A percentile compares a stretch with the other conserved stretches of the same genome.
Evolutionary conservation across 345 rosid genomes (phyloP).

Genomic region (Pugionium cornutum): DNA sequence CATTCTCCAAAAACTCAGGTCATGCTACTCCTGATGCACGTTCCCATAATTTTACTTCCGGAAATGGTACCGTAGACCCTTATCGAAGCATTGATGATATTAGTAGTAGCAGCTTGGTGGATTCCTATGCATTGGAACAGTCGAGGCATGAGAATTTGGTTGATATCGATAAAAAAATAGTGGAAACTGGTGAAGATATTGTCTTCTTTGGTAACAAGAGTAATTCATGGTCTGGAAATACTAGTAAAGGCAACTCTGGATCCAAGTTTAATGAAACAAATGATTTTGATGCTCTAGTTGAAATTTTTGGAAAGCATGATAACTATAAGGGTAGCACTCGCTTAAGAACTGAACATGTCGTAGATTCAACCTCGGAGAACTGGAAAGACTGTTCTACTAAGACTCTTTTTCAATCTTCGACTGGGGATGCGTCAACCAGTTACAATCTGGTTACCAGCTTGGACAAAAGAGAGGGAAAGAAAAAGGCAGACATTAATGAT

Average conservation of each 20-base stretch:
- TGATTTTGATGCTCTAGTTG: conserved; percentile 51
- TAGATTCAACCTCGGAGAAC: conserved; percentile 49
- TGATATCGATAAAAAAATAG: conserved; percentile 47
- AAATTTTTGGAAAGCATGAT: conserved; percentile 40
- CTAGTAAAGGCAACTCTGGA: conserved; percentile 50
- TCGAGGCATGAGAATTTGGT: conserved; percentile 40
- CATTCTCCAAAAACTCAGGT: conserved; percentile 57
- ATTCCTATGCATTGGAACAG: conserved; percentile 41
- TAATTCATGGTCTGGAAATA: conserved; percentile 58
- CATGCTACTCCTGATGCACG: conserved; percentile 55
- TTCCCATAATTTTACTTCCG: conserved; percentile 55
- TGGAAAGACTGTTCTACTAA: conserved; percentile 80
- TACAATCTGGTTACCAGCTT: conserved; percentile 42
- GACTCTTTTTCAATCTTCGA: conserved; percentile 65
- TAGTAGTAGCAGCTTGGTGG: conserved; percentile 40
- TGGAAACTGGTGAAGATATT: conserved; percentile 59
- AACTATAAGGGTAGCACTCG: conserved; percentile 47
- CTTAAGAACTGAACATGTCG: conserved; percentile 51
- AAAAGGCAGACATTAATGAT: conserved; percentile 53
- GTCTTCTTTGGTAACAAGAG: conserved; percentile 55
- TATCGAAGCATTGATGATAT: conserved; percentile 44
- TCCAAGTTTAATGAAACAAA: conserved; percentile 43
- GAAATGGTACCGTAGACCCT: conserved; percentile 49
- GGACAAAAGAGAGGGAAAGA: conserved; percentile 72
- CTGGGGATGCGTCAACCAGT: conserved; percentile 58